Base-by-base conservation (phyloP, 169 alveolate species). In the Cryptosporidium ubiquitum region DNA sequence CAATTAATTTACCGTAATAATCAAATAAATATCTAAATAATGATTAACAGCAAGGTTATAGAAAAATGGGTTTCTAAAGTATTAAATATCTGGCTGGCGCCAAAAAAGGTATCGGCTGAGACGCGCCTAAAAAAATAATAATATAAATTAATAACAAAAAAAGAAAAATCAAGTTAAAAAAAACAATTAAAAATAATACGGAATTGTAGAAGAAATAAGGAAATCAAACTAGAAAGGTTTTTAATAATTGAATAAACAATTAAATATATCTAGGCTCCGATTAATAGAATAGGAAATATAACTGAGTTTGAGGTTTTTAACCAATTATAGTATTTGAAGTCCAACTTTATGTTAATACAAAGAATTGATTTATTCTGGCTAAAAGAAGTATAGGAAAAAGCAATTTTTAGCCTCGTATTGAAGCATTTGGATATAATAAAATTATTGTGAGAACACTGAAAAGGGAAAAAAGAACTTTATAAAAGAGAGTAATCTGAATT, bases 91-190 rank as follows among this genome's bases (percentile, higher is more conserved):
- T 0, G 12, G 1, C 0, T 33, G 73, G 73, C 73, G 73, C 73
- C 73, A 66, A 18, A 26, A 31, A 0, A 16, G 73, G 73, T 66
- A 66, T 31, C 73, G 73, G n/a, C 20, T 29, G 71, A 66, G 73
- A 66, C 73, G 73, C 73, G 73, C 73, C 73, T 66, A 37, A 39
- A 39, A 1, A 14, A 26, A 12, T 58, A 10, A n/a, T n/a, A 64
- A 37, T 35, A 29, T 64, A 64, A 64, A 26, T 64, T 20, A 12
- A 18, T 10, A 33, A 26, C 4, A n/a, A 55, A 20, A 6, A 26
- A 55, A 26, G 66, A 35, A 20, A 55, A 55, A 23, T 12, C 5
- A 55, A 55, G 35, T 23, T 23, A 1, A 26, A 20, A 26, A 55
- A 26, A 26, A 20, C n/a, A 26, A 55, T 20, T n/a, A 55, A 55